Evolutionary conservation across 2,329 filamentous ascomycete genomes (phyloP), one percentile per base, ranked within the genome.

Genomic region (Fusarium liriodendri): DNA sequence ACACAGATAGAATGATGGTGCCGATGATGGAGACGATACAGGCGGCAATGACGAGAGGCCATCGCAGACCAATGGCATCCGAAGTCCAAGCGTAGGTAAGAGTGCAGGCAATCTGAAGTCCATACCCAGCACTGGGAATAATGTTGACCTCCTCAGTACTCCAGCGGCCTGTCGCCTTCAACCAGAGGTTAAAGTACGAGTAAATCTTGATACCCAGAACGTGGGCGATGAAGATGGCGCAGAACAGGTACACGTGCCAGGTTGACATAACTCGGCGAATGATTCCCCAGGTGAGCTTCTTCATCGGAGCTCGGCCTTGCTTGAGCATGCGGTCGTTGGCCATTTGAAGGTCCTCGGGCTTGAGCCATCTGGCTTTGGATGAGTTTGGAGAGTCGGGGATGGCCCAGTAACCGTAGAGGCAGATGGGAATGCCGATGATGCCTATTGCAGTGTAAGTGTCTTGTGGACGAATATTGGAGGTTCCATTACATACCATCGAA

Each of bases 1-100:
- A 84, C 2, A 81, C 73, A 13, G 78, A 80, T 4, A 84, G 70
- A 33, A 83, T 82, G 55, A 81, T 75, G 42, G 79, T 81, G 5
- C 82, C 82, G 22, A 77, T 77, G 37, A 84, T 71, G 6, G 80
- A 71, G 22, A 83, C 70, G 6, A 83, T 76, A 9, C 84, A 87
- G 2, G 86, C 87, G 58, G 88, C 84, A 9, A 90, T 79, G 61
- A 89, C 86, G 0, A 88, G 83, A 1, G 88, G 89, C 87, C 87
- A 89, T 11, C 88, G 83, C 4, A 80, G 79, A 4, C 87, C 87
- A 20, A 89, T 78, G 0, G 85, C 84, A 76, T 91, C 89, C 6
- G 87, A 90, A 6, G 84, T 83, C 87, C 88, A 90, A 3, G 88
- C 89, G 69, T 89, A 89, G 1, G 83, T 77, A 0, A 91, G 81